Conservation (phyloP, 2,329 filamentous ascomycete genomes). For the Hymenoscyphus fraxineus region DNA sequence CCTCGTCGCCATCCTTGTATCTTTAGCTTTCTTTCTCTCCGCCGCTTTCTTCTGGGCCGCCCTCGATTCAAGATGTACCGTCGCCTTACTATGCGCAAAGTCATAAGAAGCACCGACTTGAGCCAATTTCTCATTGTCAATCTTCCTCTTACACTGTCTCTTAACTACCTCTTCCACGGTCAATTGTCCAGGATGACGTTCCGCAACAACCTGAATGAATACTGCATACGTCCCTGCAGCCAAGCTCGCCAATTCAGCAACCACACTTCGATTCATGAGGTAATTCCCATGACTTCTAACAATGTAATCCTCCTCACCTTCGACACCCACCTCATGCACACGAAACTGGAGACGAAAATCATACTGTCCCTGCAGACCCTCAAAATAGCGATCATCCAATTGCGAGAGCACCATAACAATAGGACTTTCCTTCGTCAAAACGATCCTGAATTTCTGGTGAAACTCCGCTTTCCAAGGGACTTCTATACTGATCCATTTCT, state of each 20-base stretch:
- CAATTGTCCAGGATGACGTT: slow-evolving; percentile 41
- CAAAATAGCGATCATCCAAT: slow-evolving; percentile 59
- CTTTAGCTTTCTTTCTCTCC: slow-evolving; percentile 29
- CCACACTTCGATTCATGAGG: slow-evolving; percentile 55
- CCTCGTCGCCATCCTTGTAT: slow-evolving; percentile 44
- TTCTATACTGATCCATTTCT: slow-evolving; percentile 58
- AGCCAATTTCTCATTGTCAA: slow-evolving; percentile 55
- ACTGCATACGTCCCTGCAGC: slow-evolving; percentile 54
- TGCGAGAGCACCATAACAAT: slow-evolving; percentile 59
- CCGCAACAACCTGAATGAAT: slow-evolving; percentile 52
- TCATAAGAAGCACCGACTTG: slow-evolving; percentile 58
- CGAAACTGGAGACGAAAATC: slow-evolving; percentile 44
- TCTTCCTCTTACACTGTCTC: slow-evolving; percentile 40
- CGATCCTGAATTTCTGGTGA: slow-evolving; percentile 58
- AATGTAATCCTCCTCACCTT: slow-evolving; percentile 53
- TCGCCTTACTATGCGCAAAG: slow-evolving; percentile 56
- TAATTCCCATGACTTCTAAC: slow-evolving; percentile 57
- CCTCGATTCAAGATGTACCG: slow-evolving; percentile 48
- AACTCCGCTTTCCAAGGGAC: slow-evolving; percentile 61
- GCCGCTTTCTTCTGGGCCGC: slow-evolving; percentile 38
- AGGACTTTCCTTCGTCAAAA: slow-evolving; percentile 52
- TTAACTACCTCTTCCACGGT: slow-evolving; percentile 57
- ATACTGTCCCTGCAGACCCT: slow-evolving; percentile 58
- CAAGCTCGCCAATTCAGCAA: slow-evolving; percentile 54
- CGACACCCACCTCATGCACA: slow-evolving; percentile 42